phyloP scores from a whole-genome alignment of 1,139 yeast genomes.

The Blastobotrys indianensis region DNA sequence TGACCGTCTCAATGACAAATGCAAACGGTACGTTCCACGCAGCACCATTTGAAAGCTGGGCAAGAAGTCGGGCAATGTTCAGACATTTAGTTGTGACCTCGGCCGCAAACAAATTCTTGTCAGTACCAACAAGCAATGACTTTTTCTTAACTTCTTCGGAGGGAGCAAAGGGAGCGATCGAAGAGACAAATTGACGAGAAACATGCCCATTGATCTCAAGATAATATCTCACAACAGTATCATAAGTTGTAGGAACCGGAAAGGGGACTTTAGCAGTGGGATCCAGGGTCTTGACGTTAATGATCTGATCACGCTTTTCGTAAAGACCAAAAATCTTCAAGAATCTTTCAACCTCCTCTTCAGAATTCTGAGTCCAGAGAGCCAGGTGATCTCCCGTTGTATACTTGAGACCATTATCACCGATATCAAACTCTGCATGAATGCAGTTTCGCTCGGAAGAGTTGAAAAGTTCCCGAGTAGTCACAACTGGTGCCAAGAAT shows the following conservation, averaged over 20 bases:
- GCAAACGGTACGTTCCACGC: conserved; percentile 85
- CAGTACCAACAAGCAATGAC: conserved; percentile 53
- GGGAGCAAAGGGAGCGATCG: conserved; percentile 84
- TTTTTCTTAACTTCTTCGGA: conserved; percentile 49
- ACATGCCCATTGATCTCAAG: conserved; percentile 90
- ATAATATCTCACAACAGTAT: conserved; percentile 77
- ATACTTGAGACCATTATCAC: conserved; percentile 70
- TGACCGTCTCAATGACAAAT: conserved; percentile 72
- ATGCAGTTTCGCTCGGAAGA: conserved; percentile 69
- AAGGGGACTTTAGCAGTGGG: conserved; percentile 71
- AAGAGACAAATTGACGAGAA: conserved; percentile 77
- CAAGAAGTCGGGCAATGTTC: conserved; percentile 74
- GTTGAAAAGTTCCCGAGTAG: conserved; percentile 65
- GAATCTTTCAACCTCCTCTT: conserved; percentile 64
- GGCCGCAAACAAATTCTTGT: conserved; percentile 61
- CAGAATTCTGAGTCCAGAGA: conserved; percentile 85
- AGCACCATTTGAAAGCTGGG: conserved; percentile 51
- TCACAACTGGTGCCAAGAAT: conserved; percentile 61
- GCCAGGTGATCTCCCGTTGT: conserved; percentile 96
- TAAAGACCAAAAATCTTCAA: conserved; percentile 57
- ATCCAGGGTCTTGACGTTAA: conserved; percentile 67
- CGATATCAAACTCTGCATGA: conserved; percentile 82
- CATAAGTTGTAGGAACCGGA: conserved; percentile 89
- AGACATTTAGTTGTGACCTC: conserved; percentile 55
- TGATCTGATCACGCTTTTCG: conserved; percentile 49